Percentiles rank a stretch among this genome's conserved stretches.
Evolutionary conservation across 306 rosid species (phyloP).

Genomic region (Geum urbanum): DNA sequence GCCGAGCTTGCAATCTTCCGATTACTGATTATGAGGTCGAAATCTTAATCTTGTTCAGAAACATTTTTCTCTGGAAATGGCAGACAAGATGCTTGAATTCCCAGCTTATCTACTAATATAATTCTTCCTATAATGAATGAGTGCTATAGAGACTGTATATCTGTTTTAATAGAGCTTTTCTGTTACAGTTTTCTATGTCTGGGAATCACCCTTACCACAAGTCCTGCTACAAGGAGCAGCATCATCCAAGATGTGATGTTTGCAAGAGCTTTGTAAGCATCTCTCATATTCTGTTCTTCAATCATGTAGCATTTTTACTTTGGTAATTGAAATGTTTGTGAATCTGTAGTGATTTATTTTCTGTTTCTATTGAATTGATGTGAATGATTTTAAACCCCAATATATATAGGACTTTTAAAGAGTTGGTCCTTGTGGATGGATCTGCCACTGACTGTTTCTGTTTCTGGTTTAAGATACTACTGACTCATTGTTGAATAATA

Average conservation of each 20-base stretch:
- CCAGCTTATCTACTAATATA: background rate
- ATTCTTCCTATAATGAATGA: background rate
- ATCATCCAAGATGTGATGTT: conserved; percentile 95
- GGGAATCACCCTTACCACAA: conserved; percentile 74
- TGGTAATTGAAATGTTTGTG: background rate
- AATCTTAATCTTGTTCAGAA: conserved; percentile 13
- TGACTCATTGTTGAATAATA: background rate
- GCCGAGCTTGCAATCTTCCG: conserved; percentile 72
- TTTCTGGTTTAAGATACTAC: conserved; percentile 5
- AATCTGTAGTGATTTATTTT: background rate
- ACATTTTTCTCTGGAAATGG: conserved; percentile 21
- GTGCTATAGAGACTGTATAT: background rate
- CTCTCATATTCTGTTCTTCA: conserved; percentile 18
- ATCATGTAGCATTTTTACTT: background rate
- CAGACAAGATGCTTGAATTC: conserved; percentile 6
- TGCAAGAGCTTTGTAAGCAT: conserved; percentile 75
- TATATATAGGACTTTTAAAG: background rate
- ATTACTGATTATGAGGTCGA: conserved; percentile 84
- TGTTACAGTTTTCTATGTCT: conserved; percentile 76
- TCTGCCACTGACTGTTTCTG: background rate
- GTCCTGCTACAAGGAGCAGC: conserved; percentile 82
- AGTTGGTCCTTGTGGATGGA: background rate
- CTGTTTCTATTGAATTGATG: background rate
- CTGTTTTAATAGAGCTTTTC: background rate
- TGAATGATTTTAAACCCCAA: conserved; percentile 2